Base-by-base conservation (phyloP, 2,329 filamentous ascomycete genomes). In the Teratosphaeria gauchensis region DNA sequence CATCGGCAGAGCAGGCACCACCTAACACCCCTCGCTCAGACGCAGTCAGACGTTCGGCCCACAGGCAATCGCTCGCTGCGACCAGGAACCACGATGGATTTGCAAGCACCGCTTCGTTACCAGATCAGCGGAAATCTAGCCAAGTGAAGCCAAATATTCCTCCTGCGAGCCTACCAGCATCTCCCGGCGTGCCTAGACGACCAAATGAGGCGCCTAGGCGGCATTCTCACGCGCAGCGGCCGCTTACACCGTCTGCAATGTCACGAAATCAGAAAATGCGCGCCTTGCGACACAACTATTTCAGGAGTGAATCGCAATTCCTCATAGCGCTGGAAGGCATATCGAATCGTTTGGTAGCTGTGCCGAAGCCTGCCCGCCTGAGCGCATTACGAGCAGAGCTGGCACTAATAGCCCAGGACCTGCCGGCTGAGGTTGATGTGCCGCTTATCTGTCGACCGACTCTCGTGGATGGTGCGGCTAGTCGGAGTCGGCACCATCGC, bases 361-460 rank as follows among this genome's bases (percentile, higher is more conserved):
- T 94, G 4, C 89, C 89, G 1, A 94, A 94, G 70, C 84, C 86
- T 35, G 89, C 89, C 48, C 84, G 89, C 33, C 80, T 94, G 65
- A 94, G 89, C 72, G 89, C 90, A 51, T 76, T 94, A 53, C 82
- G 89, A 59, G 90, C 89, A 2, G 89, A 94, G 73, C 78, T 94
- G 61, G 89, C 88, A 14, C 78, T 94, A 38, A 89, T 94, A 62
- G 87, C 86, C 1, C 88, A 90, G 67, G 89, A 94, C 68, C 75
- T 94, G 52, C 89, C 89, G 0, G 87, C 89, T 3, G 89, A 94
- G 72, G 85, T 94, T 16, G 89, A 94, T 67, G 88, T 94, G 57
- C 89, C 89, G 0, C 80, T 91, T 8, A 89, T 94, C 58, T 92
- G 88, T 64, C 89, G 89, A 16, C 87, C 88, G 0, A 86, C 85